Evolutionary conservation across 306 rosid genomes (phyloP), one percentile per base, ranked within the genome.

Genomic region (Medicago truncatula): DNA sequence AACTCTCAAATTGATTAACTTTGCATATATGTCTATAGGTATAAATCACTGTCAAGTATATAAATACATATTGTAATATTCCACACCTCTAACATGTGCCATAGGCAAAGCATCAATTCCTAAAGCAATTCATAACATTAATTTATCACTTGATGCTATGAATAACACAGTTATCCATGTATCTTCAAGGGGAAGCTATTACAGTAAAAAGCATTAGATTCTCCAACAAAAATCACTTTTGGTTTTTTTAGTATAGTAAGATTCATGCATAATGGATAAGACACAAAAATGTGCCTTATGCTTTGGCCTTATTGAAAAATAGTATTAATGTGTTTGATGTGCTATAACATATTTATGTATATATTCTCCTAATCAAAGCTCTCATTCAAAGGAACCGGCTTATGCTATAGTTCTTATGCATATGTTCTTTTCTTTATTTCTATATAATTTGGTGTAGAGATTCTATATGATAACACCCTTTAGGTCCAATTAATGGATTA

Each of bases 171-270:
- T 52, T 75, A 85, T 79, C 81, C 36, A 39, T 78, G 74, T 77
- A 52, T 63, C 95, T 90, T 90, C 81, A 84, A 84, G 73, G 73
- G 80, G 87, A 90, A 90, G 96, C 84, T 62, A 80, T 72, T 59
- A 59, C 88, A 84, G 81, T 80, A 62, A 81, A 76, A 75, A 79
- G 90, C 90, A 90, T 90, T 84, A 79, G 96, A 90, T 90, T 88
- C 96, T 81, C 87, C 89, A 84, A 89, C 85, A 84, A 75, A 71
- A 83, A 82, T 20, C 62, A 47, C 83, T 69, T 80, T 76, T 62
- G 62, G 71, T 71, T 82, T 40, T 79, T 76, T 9, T 7, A 53
- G 61, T 81, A 74, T 84, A 66, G 81, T 64, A 56, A 79, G 87
- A 83, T 88, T 83, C 86, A 87, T 76, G 80, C 53, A 79, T 75